Percentiles rank a stretch among this genome's conserved stretches.
phyloP scores from a whole-genome alignment of 768 basidiomycete genomes.

The Boletus fagicola region DNA sequence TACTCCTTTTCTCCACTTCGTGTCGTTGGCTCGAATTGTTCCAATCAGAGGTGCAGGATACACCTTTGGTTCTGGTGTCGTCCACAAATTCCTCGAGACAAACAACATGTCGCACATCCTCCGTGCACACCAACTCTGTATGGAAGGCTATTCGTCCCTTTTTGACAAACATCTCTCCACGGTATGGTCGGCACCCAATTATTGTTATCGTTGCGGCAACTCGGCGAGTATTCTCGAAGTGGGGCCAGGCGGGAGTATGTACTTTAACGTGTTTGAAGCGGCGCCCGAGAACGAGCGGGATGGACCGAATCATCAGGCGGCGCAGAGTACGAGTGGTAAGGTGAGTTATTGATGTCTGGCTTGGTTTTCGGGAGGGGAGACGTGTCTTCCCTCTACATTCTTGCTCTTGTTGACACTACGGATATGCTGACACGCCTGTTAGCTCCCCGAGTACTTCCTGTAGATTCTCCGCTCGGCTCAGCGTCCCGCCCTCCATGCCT shows the following conservation, averaged over 20 bases:
- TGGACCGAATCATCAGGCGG: conserved; percentile 76
- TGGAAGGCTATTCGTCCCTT: conserved; percentile 98
- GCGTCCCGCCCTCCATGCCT: neutral
- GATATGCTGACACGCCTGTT: conserved; percentile 4
- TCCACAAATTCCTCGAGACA: conserved; percentile 93
- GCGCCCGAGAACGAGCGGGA: conserved; percentile 97
- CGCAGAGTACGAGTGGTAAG: conserved; percentile 70
- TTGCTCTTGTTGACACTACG: neutral
- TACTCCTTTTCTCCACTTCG: neutral
- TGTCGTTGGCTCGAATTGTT: neutral
- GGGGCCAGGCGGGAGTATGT: conserved; percentile 81
- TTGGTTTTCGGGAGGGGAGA: neutral
- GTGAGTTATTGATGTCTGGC: conserved; percentile 36
- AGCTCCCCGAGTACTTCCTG: conserved; percentile 84
- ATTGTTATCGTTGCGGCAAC: conserved; percentile 98
- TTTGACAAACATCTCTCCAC: conserved; percentile 95
- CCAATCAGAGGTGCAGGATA: conserved; percentile 87
- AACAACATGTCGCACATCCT: conserved; percentile 98
- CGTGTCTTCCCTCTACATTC: neutral
- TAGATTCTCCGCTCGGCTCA: conserved; percentile 20
- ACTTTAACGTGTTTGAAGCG: conserved; percentile 98
- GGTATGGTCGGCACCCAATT: conserved; percentile 98
- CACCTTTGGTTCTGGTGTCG: conserved; percentile 97
- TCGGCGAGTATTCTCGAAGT: conserved; percentile 96
- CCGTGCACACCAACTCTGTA: conserved; percentile 97